Conservation (phyloP, 2,329 filamentous ascomycete genomes). For the Xylaria sp. region DNA sequence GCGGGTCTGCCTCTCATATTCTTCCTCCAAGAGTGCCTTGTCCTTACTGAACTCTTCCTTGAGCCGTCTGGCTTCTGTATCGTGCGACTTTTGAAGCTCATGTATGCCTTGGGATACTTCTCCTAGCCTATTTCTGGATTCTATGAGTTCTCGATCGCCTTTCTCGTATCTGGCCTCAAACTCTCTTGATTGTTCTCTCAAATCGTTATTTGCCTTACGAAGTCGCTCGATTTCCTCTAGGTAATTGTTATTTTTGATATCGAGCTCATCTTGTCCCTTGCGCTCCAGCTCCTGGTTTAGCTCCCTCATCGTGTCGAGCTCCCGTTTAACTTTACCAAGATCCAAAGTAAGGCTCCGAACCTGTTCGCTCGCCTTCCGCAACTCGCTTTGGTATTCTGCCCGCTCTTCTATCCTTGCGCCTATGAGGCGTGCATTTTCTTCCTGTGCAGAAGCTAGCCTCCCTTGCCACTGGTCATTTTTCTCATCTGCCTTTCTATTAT, state of each 20-base stretch:
- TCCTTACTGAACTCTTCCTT: not conserved
- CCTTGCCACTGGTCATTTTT: constrained; percentile 2
- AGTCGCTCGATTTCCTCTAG: constrained; percentile 6
- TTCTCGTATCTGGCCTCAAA: not conserved
- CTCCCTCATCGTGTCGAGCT: not conserved
- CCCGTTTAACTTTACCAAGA: constrained; percentile 7
- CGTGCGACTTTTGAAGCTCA: constrained; percentile 8
- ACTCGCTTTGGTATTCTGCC: constrained; percentile 2
- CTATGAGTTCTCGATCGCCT: not conserved
- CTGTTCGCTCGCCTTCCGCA: not conserved
- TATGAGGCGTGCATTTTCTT: constrained; percentile 13
- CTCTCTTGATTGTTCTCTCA: not conserved
- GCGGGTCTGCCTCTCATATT: not conserved
- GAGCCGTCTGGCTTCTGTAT: not conserved
- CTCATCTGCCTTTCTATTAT: constrained; percentile 7
- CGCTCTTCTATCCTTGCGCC: not conserved
- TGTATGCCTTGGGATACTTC: not conserved
- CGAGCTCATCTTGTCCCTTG: not conserved
- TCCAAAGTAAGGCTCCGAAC: not conserved
- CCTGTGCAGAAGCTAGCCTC: constrained; percentile 2
- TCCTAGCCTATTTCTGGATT: not conserved
- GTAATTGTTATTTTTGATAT: not conserved
- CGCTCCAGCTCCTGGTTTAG: constrained; percentile 7
- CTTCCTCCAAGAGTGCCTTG: constrained; percentile 2
- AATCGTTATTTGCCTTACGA: not conserved